Conservation (phyloP, 2,329 filamentous ascomycete species). For the Nannizzia gypsea region DNA sequence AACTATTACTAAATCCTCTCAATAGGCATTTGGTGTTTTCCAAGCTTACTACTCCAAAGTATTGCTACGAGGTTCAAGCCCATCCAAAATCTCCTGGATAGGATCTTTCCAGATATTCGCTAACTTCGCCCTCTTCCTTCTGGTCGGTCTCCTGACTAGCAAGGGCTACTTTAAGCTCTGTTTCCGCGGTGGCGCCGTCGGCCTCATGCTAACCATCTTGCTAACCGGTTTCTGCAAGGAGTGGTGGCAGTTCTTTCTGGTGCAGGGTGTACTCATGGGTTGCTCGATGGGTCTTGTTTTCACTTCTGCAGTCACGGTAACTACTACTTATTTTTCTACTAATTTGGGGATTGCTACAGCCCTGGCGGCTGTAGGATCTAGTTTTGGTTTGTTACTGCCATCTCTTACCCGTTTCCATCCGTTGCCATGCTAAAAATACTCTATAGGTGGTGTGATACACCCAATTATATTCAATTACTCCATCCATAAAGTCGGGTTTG, state of each 20-base stretch:
- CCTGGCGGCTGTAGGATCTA: conserved; percentile 24
- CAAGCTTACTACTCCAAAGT: conserved; percentile 31
- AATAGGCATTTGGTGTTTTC: conserved; percentile 30
- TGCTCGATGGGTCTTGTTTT: conserved; percentile 24
- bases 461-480: conserved; percentile 22
- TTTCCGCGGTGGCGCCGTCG: conserved; percentile 18
- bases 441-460: conserved; percentile 22
- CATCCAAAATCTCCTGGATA: conserved; percentile 31
- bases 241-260: conserved; percentile 15
- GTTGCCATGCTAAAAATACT: neutral
- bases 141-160: conserved; percentile 28
- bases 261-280: conserved; percentile 26
- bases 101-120: conserved; percentile 33
- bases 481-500: conserved; percentile 22
- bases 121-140: conserved; percentile 29
- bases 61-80: conserved; percentile 17
- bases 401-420: neutral
- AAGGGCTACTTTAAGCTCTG: conserved; percentile 27
- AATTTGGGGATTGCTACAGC: conserved; percentile 25
- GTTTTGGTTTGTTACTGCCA: conserved; percentile 17
- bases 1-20: neutral
- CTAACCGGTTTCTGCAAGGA: conserved; percentile 5
- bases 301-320: conserved; percentile 20
- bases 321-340: conserved; percentile 27
- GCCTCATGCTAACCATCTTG: neutral